Evolutionary conservation across 768 basidiomycete species (phyloP), one percentile per base, ranked within the genome.

Genomic region (Lentinula detonsa): DNA sequence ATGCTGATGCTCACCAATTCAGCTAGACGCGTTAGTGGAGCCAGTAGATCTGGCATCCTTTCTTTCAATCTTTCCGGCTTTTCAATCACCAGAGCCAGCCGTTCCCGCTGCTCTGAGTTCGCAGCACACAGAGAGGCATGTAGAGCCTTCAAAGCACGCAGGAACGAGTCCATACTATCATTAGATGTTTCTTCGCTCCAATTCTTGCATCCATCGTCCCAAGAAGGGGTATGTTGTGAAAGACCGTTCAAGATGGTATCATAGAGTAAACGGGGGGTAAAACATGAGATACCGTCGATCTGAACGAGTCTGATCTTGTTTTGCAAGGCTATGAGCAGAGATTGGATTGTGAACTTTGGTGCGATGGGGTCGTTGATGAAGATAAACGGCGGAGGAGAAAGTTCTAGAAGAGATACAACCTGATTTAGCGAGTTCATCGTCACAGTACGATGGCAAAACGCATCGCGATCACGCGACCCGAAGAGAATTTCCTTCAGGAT

Each of bases 31-130:
- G 88, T 81, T 35, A 93, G 69, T 42, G 91, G 88, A 9, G 90
- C 84, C 1, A 92, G 59, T 1, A 91, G 68, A 31, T 89, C 86
- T 2, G 88, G 82, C 53, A 89, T 73, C 16, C 69, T 75, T 34
- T 86, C 85, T 62, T 77, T 83, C 62, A 93, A 70, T 48, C 83
- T 76, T 69, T 93, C 90, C 0, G 84, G 86, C n/a, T 78, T 76
- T 63, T 90, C 86, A 43, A 93, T 69, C 5, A 87, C 72, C 45
- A 93, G 74, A 9, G 88, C 82, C 65, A 91, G 74, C 63, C 81
- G 70, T 59, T 73, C 16, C 9, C 11, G 9, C 13, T 34, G 5
- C 18, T 16, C 15, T 63, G 1, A 69, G 63, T 67, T 65, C 49
- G 65, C 73, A 58, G n/a, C 63, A 61, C 58, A 63, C 45, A 79